Percentiles rank a stretch among this genome's conserved stretches.
phyloP scores from a whole-genome alignment of 192 early-diverging fungal genomes.

The Endogone sp. region DNA sequence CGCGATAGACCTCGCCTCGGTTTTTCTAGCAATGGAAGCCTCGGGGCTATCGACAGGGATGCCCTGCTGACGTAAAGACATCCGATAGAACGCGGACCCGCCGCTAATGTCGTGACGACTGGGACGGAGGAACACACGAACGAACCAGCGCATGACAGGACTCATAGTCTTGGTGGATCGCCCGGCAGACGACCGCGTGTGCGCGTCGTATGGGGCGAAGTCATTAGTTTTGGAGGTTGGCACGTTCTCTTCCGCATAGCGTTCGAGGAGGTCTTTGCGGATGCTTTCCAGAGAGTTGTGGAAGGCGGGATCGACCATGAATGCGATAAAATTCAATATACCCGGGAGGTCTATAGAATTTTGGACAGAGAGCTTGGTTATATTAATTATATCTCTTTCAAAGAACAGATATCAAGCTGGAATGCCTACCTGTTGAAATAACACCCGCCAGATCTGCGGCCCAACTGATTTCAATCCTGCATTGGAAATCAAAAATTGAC shows the following conservation, averaged over 20 bases:
- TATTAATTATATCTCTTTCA: too few relatives aligned
- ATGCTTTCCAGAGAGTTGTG: constrained; percentile 3
- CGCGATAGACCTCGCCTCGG: too few relatives aligned
- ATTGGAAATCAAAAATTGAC: too few relatives aligned
- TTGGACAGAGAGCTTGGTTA: too few relatives aligned
- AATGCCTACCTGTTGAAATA: constrained; percentile 1
- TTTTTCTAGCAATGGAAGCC: too few relatives aligned
- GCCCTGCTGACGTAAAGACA: neutral
- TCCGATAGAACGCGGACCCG: neutral
- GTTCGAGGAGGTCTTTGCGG: constrained; percentile 4
- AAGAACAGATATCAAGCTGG: constrained; percentile 8
- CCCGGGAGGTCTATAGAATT: constrained; percentile 7
- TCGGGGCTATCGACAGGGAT: neutral
- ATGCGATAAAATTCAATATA: constrained; percentile 10
- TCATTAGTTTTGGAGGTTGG: too few relatives aligned
- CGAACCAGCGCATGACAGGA: too few relatives aligned
- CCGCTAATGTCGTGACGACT: neutral
- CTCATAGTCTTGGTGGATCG: too few relatives aligned
- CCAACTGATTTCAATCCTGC: too few relatives aligned
- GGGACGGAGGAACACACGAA: neutral
- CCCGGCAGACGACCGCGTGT: too few relatives aligned
- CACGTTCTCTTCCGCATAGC: constrained; percentile 1
- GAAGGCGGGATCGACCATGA: constrained; percentile 9
- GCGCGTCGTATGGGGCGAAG: too few relatives aligned
- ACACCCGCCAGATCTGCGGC: constrained; percentile 3